phyloP scores from a whole-genome alignment of 129 eudicot genomes.

The Arctium minus region DNA sequence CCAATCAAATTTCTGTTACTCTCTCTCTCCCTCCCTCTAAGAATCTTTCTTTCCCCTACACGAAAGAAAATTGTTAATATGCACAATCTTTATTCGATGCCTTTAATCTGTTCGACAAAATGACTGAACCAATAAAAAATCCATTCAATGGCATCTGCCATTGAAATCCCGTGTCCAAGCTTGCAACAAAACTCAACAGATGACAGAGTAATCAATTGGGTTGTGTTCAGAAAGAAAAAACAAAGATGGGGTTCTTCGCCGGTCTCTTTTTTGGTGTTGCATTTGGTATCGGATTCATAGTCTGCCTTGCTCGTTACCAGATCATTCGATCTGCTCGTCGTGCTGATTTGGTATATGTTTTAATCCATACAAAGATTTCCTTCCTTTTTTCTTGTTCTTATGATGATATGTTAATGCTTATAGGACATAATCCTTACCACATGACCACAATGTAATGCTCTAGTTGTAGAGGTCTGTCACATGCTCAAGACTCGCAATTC shows the following conservation, averaged over 20 bases:
- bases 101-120: constrained; percentile 26
- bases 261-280: constrained; percentile 67
- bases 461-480: background rate
- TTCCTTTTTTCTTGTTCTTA: background rate
- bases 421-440: background rate
- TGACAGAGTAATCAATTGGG: constrained; percentile 1
- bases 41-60: constrained; percentile 13
- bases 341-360: constrained; percentile 49
- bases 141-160: constrained; percentile 20
- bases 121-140: constrained; percentile 22
- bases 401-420: background rate
- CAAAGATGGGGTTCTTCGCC: constrained; percentile 40
- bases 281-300: constrained; percentile 57
- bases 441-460: background rate
- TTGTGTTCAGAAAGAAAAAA: constrained; percentile 10
- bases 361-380: background rate
- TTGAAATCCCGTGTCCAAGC: constrained; percentile 11
- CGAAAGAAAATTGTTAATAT: constrained; percentile 17
- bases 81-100: constrained; percentile 27
- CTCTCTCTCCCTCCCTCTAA: background rate
- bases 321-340: constrained; percentile 66
- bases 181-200: constrained; percentile 4
- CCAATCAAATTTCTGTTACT: constrained; percentile 30
- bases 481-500: background rate
- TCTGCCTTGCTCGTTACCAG: constrained; percentile 54